phyloP scores from a whole-genome alignment of 2,329 filamentous ascomycete genomes.

The Xylariaceae sp. region DNA sequence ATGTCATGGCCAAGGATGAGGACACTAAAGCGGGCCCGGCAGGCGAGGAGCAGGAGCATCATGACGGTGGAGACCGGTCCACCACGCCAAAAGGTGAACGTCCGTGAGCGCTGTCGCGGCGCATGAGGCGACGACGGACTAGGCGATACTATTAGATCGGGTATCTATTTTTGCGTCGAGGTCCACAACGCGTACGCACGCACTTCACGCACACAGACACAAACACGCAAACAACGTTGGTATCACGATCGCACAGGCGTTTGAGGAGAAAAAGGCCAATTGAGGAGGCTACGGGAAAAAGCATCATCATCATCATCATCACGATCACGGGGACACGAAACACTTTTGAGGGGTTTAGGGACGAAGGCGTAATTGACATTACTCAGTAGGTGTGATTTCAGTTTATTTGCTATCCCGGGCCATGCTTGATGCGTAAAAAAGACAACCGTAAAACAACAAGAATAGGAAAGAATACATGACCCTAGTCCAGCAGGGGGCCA shows the following conservation, averaged over 20 bases:
- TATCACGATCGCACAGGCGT: background rate
- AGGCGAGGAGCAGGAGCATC: constrained; percentile 29
- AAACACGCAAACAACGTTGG: too few relatives aligned
- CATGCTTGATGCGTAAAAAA: constrained; percentile 26
- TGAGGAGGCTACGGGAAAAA: background rate
- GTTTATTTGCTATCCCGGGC: constrained; percentile 35
- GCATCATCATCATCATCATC: too few relatives aligned
- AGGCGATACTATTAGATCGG: background rate
- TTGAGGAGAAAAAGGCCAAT: constrained; percentile 2
- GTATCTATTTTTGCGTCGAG: background rate
- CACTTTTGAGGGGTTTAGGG: too few relatives aligned
- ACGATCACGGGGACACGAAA: too few relatives aligned
- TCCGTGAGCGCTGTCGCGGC: background rate
- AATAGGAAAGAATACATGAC: constrained; percentile 21
- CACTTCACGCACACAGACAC: too few relatives aligned
- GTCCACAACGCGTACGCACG: background rate
- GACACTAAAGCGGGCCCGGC: constrained; percentile 27
- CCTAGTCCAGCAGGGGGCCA: constrained; percentile 20
- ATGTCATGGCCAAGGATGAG: constrained; percentile 76
- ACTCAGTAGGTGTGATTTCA: constrained; percentile 20
- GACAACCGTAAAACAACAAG: constrained; percentile 26
- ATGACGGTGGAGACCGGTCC: constrained; percentile 18
- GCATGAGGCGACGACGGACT: background rate
- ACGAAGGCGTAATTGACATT: constrained; percentile 19
- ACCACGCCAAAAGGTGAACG: constrained; percentile 16